phyloP scores from a whole-genome alignment of 176 grass and related monocot species.

The Carex parvula region DNA sequence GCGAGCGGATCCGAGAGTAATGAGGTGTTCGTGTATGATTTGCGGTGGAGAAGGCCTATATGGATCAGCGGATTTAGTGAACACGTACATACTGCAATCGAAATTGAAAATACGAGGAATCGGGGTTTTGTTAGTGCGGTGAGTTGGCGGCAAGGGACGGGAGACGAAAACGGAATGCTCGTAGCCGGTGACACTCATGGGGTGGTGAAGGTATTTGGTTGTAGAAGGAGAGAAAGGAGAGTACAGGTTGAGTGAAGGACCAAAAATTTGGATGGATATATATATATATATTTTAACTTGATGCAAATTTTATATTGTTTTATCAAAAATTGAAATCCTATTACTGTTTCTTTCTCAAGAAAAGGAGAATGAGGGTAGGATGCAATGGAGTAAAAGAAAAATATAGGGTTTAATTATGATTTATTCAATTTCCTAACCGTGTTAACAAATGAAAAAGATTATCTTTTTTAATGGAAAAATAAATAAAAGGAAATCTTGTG shows the following conservation, averaged over 20 bases:
- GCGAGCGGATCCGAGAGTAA: constrained; percentile 82
- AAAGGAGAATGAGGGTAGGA: background rate
- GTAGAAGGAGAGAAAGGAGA: constrained; percentile 31
- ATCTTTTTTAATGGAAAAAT: background rate
- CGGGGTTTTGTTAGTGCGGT: constrained; percentile 57
- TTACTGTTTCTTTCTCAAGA: constrained; percentile 1
- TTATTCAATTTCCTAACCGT: background rate
- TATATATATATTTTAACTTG: background rate
- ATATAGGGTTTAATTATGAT: constrained; percentile 13
- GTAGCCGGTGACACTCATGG: constrained; percentile 59
- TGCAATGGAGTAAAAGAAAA: background rate
- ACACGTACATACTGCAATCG: background rate
- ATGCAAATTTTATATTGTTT: constrained; percentile 9
- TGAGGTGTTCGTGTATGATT: constrained; percentile 92
- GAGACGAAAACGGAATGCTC: constrained; percentile 27
- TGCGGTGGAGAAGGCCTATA: constrained; percentile 68
- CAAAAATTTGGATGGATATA: background rate
- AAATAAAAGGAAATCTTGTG: background rate
- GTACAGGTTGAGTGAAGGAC: background rate
- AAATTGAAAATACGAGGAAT: background rate
- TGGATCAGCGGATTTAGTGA: constrained; percentile 54
- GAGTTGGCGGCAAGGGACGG: constrained; percentile 43
- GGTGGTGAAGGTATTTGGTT: constrained; percentile 58
- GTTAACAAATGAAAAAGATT: constrained; percentile 2
- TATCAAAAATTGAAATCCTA: background rate